These are phyloP conservation scores for Jaapia argillacea DNA, from an alignment of 768 basidiomycete species.

Conservation along the genomic window DNA sequence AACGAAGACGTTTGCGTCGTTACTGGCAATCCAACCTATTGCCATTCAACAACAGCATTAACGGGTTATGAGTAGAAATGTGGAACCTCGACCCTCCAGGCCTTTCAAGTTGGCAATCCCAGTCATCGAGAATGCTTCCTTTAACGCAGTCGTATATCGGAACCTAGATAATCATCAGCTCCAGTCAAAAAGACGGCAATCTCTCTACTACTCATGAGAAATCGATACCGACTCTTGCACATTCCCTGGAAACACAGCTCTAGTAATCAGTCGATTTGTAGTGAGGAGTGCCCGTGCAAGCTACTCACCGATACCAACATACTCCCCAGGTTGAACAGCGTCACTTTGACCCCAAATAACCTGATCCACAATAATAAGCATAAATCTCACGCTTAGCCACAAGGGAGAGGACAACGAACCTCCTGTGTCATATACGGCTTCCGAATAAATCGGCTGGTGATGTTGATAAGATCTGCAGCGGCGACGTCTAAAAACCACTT, in stretches of 20 bases:
- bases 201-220: background rate
- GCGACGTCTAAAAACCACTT: too few relatives aligned
- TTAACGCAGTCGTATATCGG: slow-evolving; percentile 14
- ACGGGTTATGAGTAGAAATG: background rate
- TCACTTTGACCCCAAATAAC: slow-evolving; percentile 17
- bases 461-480: too few relatives aligned
- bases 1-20: slow-evolving; percentile 18
- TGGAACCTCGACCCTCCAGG: slow-evolving; percentile 9
- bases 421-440: slow-evolving; percentile 18
- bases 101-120: slow-evolving; percentile 10
- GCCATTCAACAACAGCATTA: background rate
- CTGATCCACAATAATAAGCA: background rate
- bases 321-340: slow-evolving; percentile 15
- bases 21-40: slow-evolving; percentile 14
- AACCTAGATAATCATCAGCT: slow-evolving; percentile 10
- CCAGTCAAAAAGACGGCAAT: background rate
- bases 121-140: slow-evolving; percentile 13
- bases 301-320: slow-evolving; percentile 15
- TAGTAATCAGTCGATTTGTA: too few relatives aligned
- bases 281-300: too few relatives aligned
- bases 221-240: slow-evolving; percentile 17
- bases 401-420: slow-evolving; percentile 3
- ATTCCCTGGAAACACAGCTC: too few relatives aligned
- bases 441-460: too few relatives aligned
- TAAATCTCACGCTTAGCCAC: background rate